Evolutionary conservation across 2,329 filamentous ascomycete species (phyloP).

Genomic region (Diaporthe citrichinensis): DNA sequence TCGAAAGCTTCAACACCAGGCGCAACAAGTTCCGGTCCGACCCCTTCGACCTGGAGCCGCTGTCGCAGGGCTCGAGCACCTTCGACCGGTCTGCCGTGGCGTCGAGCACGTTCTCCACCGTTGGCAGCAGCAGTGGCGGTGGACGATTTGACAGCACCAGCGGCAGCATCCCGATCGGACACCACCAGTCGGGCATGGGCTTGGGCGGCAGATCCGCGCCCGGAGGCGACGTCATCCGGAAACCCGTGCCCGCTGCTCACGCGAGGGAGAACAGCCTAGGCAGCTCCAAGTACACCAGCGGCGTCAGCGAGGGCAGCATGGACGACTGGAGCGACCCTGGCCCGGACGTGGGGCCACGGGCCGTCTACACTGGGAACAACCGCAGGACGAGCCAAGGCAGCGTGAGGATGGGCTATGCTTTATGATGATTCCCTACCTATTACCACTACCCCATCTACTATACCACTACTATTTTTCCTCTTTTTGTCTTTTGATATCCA

Average conservation of each 20-base stretch:
- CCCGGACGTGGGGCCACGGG: constrained; percentile 64
- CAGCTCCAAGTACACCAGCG: constrained; percentile 65
- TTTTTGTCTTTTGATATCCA: constrained; percentile 21
- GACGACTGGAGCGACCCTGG: constrained; percentile 67
- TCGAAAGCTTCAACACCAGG: constrained; percentile 60
- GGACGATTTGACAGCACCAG: constrained; percentile 27
- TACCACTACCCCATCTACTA: not conserved
- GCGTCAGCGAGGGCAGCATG: constrained; percentile 55
- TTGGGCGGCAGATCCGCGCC: constrained; percentile 41
- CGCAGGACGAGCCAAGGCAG: constrained; percentile 28
- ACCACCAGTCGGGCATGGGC: constrained; percentile 43
- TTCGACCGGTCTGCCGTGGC: constrained; percentile 48
- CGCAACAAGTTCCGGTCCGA: constrained; percentile 74
- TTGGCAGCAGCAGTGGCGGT: constrained; percentile 42
- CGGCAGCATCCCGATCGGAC: constrained; percentile 21
- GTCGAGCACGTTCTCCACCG: constrained; percentile 48
- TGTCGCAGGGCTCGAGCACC: constrained; percentile 53
- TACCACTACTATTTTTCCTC: constrained; percentile 12
- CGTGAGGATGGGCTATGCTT: constrained; percentile 34
- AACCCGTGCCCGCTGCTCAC: constrained; percentile 51
- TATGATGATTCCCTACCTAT: constrained; percentile 32
- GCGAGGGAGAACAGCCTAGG: constrained; percentile 55
- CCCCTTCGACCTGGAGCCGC: constrained; percentile 74
- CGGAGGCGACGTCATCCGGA: constrained; percentile 42
- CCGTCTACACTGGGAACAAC: not conserved